Base-by-base conservation (phyloP, 805 yeast species). In the Metschnikowia reukaufii region DNA sequence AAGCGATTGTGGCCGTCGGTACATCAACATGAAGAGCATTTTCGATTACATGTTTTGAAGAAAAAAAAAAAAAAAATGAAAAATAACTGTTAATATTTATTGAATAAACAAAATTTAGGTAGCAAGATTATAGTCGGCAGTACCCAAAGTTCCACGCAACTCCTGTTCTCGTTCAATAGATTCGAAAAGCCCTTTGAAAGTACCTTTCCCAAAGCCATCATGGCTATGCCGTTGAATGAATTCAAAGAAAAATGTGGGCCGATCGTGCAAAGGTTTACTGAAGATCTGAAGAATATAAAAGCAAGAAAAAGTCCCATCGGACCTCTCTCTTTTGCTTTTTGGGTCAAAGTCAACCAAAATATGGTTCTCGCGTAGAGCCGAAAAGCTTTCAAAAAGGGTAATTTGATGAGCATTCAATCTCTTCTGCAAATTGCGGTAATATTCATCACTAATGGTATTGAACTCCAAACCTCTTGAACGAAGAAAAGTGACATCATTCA, bases 151-250 rank as follows among this genome's bases (percentile, higher is more conserved):
- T 1, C 96, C 96, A 42, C 96, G 77, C 42, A 65, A 59, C 47
- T 63, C 72, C 62, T 88, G 96, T 54, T 87, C 91, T n/a, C 74
- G 74, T 62, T 88, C 96, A 47, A 88, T 81, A 6, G 86, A 79
- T 60, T 88, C 91, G 60, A 86, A 88, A 32, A 89, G 68, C 0
- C 94, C 86, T 61, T 82, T 85, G 69, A 88, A 88, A 50, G 90
- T 88, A 1, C 96, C 96, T 41, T 89, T 89, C 1, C 96, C 96
- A 65, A 88, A 88, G 0, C 96, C 96, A 50, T 83, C 77, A 61
- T 86, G 91, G 58, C 86, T 84, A 56, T 76, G 73, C 50, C 96
- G 76, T 65, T 88, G 94, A 51, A 88, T 88, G 19, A 88, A 76
- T 63, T 88, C 96, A 53, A 88, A 70, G 60, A 88, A 88, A 37